A percentile compares a stretch with the other conserved stretches of the same genome.
Conservation (phyloP, 495 filamentous ascomycete species). For the Glarea lozoyensis region DNA sequence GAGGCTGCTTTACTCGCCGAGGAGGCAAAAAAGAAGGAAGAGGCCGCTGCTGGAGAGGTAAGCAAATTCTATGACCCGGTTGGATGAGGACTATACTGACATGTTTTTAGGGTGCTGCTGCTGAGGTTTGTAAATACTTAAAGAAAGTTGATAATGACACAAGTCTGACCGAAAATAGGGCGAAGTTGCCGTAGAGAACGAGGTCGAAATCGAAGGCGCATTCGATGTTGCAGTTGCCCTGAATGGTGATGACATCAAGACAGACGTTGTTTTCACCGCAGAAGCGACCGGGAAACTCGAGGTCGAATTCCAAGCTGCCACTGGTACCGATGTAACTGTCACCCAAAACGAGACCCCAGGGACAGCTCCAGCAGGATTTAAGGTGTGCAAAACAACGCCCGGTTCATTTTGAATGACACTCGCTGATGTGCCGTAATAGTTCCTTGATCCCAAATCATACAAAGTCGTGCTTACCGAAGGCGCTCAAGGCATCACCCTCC, state of each 20-base stretch:
- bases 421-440: no score
- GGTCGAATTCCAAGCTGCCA: constrained; percentile 27
- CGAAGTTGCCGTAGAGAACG: not conserved
- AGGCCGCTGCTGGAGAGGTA: not conserved
- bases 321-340: constrained; percentile 21
- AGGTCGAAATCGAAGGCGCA: not conserved
- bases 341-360: constrained; percentile 28
- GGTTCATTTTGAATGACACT: no score
- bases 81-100: no score
- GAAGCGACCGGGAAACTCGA: constrained; percentile 27
- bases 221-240: constrained; percentile 2
- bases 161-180: not conserved
- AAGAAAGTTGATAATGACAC: not conserved
- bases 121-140: not conserved
- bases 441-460: constrained; percentile 29
- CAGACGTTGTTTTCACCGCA: not conserved
- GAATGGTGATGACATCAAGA: not conserved
- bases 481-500: constrained; percentile 23
- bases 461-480: constrained; percentile 24
- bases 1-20: not conserved
- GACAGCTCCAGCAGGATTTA: constrained; percentile 25
- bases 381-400: no score
- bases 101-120: not conserved
- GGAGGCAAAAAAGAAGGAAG: not conserved
- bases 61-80: no score